Evolutionary conservation across 1,284 basidiomycete species (phyloP).

Genomic region (Cutaneotrichosporon cyanovorans): DNA sequence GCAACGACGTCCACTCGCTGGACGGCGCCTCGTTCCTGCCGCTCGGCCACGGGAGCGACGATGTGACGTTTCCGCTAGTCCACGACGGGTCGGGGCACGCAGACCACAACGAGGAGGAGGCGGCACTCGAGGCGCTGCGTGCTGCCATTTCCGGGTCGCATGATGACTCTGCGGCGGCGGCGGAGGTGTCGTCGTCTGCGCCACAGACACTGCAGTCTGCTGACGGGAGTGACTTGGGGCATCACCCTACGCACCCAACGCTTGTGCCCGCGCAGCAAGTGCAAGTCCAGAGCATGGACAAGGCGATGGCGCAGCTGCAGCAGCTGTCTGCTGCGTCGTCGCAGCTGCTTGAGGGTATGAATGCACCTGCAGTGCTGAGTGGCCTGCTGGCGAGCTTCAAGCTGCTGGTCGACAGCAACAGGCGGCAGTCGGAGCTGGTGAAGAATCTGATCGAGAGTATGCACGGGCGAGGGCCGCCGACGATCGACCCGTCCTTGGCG

Average conservation of each 20-base stretch:
- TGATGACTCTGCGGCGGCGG: not conserved
- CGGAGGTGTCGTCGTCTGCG: not conserved
- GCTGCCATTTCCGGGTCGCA: slow-evolving; percentile 23
- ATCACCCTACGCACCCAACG: no score
- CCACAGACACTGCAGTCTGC: not conserved
- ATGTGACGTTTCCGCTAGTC: slow-evolving; percentile 15
- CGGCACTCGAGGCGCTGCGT: slow-evolving; percentile 30
- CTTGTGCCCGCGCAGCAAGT: slow-evolving; percentile 14
- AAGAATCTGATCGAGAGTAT: slow-evolving; percentile 20
- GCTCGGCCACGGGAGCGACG: slow-evolving; percentile 5
- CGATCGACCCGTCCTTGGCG: slow-evolving; percentile 22
- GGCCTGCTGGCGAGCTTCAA: slow-evolving; percentile 28
- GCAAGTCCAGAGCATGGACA: slow-evolving; percentile 19
- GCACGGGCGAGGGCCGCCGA: slow-evolving; percentile 16
- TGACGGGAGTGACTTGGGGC: not conserved
- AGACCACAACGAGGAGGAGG: slow-evolving; percentile 21
- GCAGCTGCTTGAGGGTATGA: slow-evolving; percentile 27
- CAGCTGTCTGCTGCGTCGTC: slow-evolving; percentile 21
- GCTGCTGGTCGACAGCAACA: slow-evolving; percentile 27
- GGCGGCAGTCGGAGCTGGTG: slow-evolving; percentile 29
- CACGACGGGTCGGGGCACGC: slow-evolving; percentile 12
- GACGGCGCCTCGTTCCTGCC: slow-evolving; percentile 7
- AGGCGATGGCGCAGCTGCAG: slow-evolving; percentile 19
- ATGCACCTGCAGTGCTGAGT: slow-evolving; percentile 22
- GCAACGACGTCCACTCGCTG: no score